Evolutionary conservation across 345 rosid genomes (phyloP), one percentile per base, ranked within the genome.

Genomic region (Ceriops tagal): DNA sequence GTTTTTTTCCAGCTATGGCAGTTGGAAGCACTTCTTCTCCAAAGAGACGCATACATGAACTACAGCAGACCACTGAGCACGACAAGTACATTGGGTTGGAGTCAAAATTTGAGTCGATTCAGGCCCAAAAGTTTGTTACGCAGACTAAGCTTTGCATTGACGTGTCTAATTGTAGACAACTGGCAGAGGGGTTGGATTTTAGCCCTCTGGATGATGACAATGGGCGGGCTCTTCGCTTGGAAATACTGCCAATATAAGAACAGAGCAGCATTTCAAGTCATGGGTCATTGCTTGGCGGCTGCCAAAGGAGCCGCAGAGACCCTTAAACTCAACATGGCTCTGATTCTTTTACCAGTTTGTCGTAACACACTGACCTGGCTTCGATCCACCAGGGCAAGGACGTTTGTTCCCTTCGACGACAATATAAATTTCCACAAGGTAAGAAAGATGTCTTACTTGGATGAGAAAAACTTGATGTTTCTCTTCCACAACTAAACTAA

Each of bases 241-340:
- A 95, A 90, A 84, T 95, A 92, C 83, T 11, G 73, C 61, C 91
- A 92, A 64, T 95, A 95, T 64, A 79, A 66, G 81, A 77, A 87
- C 76, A 92, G 43, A 77, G 86, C 89, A 1, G 93, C 89, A 47
- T 95, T 92, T 66, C 87, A 84, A 0, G 96, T 87, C 46, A 88
- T 88, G 99, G 96, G 99, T 21, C 81, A 92, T 66, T 95, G 99
- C 75, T 58, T 95, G 72, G 62, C 87, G 21, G 74, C 84, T 5
- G 99, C 99, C 60, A 95, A 95, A 84, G 99, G 97, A 11, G 92
- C 99, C 32, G 99, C 97, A 1, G 99, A 95, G 85, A 95, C 96
- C 53, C 88, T 95, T 55, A 95, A 95, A 81, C 84, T 95, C 83
- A 95, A 95, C 77, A 92, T 95, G 99, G 99, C 99, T 73, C 80